Percentiles rank a stretch among this genome's conserved stretches.
These are phyloP conservation scores for Lactifluus piperatus DNA, from an alignment of 768 basidiomycete genomes.

Conservation along the genomic window DNA sequence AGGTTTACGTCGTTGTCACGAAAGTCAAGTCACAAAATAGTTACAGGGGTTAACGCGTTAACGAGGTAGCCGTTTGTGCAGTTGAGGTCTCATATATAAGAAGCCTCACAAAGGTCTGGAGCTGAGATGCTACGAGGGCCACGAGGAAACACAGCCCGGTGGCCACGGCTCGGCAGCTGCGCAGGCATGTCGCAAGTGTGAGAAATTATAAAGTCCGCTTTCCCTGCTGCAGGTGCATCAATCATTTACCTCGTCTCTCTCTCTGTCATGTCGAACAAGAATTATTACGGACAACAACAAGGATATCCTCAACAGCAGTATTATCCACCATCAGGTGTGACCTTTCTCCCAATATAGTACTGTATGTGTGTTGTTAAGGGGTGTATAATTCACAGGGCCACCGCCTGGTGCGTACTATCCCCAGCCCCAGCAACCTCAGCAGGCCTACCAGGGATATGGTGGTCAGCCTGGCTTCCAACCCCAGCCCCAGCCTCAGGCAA, in stretches of 20 bases:
- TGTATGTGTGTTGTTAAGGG: slow-evolving; percentile 22
- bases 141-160: not conserved
- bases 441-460: slow-evolving; percentile 47
- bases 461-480: slow-evolving; percentile 41
- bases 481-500: slow-evolving; percentile 68
- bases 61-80: not conserved
- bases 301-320: slow-evolving; percentile 42
- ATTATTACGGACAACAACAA: slow-evolving; percentile 45
- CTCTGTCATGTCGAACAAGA: slow-evolving; percentile 49
- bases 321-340: slow-evolving; percentile 44
- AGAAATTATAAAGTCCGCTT: slow-evolving; percentile 10
- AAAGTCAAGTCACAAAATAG: not conserved
- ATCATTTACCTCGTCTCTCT: slow-evolving; percentile 3
- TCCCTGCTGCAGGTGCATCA: not conserved
- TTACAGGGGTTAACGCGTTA: not conserved
- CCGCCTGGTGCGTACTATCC: slow-evolving; percentile 64
- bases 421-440: slow-evolving; percentile 65
- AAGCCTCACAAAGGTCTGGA: not conserved
- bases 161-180: not conserved
- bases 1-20: too few relatives aligned
- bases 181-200: not conserved
- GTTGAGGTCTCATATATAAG: not conserved
- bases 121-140: not conserved
- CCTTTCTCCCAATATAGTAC: not conserved
- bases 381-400: slow-evolving; percentile 29